These are phyloP conservation scores for Neoboletus magnificus DNA, from an alignment of 768 basidiomycete genomes.

Conservation along the genomic window DNA sequence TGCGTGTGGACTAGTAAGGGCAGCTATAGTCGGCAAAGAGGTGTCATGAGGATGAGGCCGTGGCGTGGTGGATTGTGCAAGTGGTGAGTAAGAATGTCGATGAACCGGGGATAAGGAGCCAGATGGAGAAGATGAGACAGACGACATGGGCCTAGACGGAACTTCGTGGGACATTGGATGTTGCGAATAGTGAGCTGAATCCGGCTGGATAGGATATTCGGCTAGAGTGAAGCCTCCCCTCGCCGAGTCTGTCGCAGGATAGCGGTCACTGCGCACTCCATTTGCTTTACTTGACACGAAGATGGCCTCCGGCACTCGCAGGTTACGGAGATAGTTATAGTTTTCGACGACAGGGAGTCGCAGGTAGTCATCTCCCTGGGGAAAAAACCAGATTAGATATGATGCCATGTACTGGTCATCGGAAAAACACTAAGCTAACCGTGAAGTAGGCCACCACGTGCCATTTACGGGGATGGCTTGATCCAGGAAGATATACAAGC, in stretches of 20 bases:
- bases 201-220: conserved; percentile 8
- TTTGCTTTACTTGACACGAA: conserved; percentile 66
- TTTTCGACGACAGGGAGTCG: conserved; percentile 70
- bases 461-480: conserved; percentile 65
- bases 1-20: conserved; percentile 8
- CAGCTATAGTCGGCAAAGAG: conserved; percentile 25
- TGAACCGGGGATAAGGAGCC: conserved; percentile 10
- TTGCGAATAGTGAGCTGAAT: conserved; percentile 9
- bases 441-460: conserved; percentile 83
- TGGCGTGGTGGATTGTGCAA: conserved; percentile 1
- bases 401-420: neutral
- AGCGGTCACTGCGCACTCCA: conserved; percentile 29
- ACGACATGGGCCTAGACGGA: conserved; percentile 8
- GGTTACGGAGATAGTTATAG: conserved; percentile 67
- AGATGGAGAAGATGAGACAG: conserved; percentile 16
- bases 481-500: conserved; percentile 61
- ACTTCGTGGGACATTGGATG: conserved; percentile 11
- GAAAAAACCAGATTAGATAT: conserved; percentile 7
- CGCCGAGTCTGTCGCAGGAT: conserved; percentile 15
- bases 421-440: conserved; percentile 38
- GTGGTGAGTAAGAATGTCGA: conserved; percentile 5
- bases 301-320: conserved; percentile 67
- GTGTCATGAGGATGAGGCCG: conserved; percentile 4
- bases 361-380: conserved; percentile 64
- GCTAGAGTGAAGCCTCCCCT: conserved; percentile 12